A percentile compares a stretch with the other conserved stretches of the same genome.
Evolutionary conservation across 352 stramenopile genomes (phyloP).

Genomic region (Pythium scleroteichum): DNA sequence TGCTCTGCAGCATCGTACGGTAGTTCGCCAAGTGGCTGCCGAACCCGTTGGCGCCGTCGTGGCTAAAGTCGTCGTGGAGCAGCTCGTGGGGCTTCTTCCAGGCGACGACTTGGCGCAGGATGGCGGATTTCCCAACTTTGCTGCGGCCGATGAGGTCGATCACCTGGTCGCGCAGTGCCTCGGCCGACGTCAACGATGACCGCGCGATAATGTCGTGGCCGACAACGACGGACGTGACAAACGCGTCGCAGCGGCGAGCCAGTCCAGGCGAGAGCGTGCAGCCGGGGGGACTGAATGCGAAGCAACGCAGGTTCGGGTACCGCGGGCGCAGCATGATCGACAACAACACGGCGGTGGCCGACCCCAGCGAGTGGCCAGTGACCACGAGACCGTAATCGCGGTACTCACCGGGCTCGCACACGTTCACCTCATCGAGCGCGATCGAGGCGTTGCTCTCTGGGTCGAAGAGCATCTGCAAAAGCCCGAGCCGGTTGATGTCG

Average conservation of each 20-base stretch:
- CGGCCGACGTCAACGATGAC: conserved; percentile 71
- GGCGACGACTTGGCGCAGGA: conserved; percentile 75
- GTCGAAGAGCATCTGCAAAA: conserved; percentile 89
- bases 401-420: conserved; percentile 61
- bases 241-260: conserved; percentile 54
- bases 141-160: conserved; percentile 83
- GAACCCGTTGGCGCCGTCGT: conserved; percentile 35
- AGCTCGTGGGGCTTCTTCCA: conserved; percentile 82
- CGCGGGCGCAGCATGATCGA: conserved; percentile 77
- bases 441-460: conserved; percentile 47
- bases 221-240: conserved; percentile 79
- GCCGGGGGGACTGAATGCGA: conserved; percentile 78
- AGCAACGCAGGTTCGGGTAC: conserved; percentile 78
- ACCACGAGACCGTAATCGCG: conserved; percentile 70
- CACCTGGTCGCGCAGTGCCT: conserved; percentile 78
- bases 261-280: conserved; percentile 78
- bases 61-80: conserved; percentile 44
- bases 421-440: conserved; percentile 55
- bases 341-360: conserved; percentile 69
- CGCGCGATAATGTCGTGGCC: conserved; percentile 85
- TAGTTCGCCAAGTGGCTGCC: conserved; percentile 74
- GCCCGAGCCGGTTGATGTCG: conserved; percentile 65
- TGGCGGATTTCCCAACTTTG: conserved; percentile 83
- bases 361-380: conserved; percentile 83
- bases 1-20: conserved; percentile 81